A percentile compares a stretch with the other conserved stretches of the same genome.
Conservation (phyloP, 306 rosid species). For the Vigna angularis region DNA sequence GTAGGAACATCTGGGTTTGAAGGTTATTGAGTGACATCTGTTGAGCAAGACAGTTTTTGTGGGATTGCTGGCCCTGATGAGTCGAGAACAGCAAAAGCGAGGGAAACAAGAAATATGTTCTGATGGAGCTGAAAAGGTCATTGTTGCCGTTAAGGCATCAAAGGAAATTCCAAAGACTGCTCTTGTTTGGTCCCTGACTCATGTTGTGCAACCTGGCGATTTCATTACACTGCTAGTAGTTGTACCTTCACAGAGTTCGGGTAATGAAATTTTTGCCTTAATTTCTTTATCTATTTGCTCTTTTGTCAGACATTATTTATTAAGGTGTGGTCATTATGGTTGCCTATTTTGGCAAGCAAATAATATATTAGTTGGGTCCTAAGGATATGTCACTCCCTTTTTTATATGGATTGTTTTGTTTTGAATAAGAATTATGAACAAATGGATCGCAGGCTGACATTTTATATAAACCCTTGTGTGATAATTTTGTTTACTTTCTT, state of each 20-base stretch:
- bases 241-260: slow-evolving; percentile 85
- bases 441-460: neutral
- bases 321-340: neutral
- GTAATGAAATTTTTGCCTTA: slow-evolving; percentile 49
- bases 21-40: slow-evolving; percentile 49
- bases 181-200: slow-evolving; percentile 96
- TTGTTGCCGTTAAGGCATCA: slow-evolving; percentile 94
- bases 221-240: slow-evolving; percentile 95
- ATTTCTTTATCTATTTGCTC: slow-evolving; percentile 1
- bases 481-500: slow-evolving; percentile 1
- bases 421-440: slow-evolving; percentile 7
- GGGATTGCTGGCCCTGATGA: slow-evolving; percentile 58
- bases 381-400: neutral
- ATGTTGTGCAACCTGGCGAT: slow-evolving; percentile 98
- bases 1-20: slow-evolving; percentile 40
- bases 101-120: slow-evolving; percentile 82
- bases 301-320: slow-evolving; percentile 7
- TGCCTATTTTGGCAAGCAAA: neutral
- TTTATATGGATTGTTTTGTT: slow-evolving; percentile 4
- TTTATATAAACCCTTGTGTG: neutral
- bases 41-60: slow-evolving; percentile 32
- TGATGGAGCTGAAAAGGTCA: slow-evolving; percentile 83
- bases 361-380: neutral
- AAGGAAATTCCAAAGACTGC: slow-evolving; percentile 95
- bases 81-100: slow-evolving; percentile 76